Percentiles rank a stretch among this genome's conserved stretches.
phyloP scores from a whole-genome alignment of 2,329 filamentous ascomycete genomes.

The Mycosphaerella sp. region DNA sequence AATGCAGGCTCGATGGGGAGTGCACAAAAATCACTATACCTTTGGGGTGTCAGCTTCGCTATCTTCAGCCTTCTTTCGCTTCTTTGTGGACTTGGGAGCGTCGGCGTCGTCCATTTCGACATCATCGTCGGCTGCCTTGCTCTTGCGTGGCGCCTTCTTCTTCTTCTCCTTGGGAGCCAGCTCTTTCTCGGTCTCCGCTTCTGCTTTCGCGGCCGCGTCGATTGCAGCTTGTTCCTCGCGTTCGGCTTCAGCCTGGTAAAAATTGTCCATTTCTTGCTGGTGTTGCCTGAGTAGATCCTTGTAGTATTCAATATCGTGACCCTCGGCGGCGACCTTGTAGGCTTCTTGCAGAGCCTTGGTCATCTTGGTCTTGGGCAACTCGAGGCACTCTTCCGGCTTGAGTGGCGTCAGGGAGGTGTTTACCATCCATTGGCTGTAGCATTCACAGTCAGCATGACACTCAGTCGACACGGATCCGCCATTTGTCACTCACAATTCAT shows the following conservation, averaged over 20 bases:
- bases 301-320: slow-evolving; percentile 72
- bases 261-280: slow-evolving; percentile 46
- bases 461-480: background rate
- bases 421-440: slow-evolving; percentile 74
- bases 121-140: slow-evolving; percentile 34
- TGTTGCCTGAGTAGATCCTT: slow-evolving; percentile 66
- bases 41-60: slow-evolving; percentile 66
- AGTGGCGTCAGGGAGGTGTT: slow-evolving; percentile 78
- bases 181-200: slow-evolving; percentile 37
- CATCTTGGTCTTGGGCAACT: slow-evolving; percentile 67
- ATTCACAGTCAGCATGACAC: background rate
- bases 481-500: slow-evolving; percentile 78
- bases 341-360: slow-evolving; percentile 72
- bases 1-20: background rate
- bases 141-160: slow-evolving; percentile 33
- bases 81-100: slow-evolving; percentile 58
- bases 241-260: slow-evolving; percentile 32
- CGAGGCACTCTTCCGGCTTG: slow-evolving; percentile 61
- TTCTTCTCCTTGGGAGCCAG: slow-evolving; percentile 50
- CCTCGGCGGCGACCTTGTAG: slow-evolving; percentile 72
- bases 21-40: slow-evolving; percentile 28
- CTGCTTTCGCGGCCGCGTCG: slow-evolving; percentile 41
- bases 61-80: slow-evolving; percentile 69
- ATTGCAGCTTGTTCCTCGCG: slow-evolving; percentile 36
- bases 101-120: slow-evolving; percentile 59